Evolutionary conservation across 352 stramenopile species (phyloP), one percentile per base, ranked within the genome.

Genomic region (Phytophthora pini): DNA sequence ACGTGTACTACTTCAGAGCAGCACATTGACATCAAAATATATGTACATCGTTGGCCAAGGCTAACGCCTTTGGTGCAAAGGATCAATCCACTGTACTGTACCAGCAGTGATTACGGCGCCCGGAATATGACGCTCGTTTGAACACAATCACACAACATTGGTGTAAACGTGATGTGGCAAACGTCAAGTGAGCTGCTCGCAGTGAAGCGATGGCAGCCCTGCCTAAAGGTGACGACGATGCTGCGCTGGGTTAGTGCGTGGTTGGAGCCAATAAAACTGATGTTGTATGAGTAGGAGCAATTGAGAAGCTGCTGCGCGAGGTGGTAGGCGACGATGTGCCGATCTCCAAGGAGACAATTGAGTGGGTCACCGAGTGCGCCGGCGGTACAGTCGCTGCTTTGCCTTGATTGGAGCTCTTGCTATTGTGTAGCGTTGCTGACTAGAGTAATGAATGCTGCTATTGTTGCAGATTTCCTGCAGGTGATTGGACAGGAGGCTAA

Each of bases 321-420:
- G 84, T 78, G 40, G 60, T 88, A 15, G 76, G 77, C 9, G 71
- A 88, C 44, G 62, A 90, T 44, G 44, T 81, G n/a, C 26, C 59
- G 43, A 73, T 90, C 15, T 80, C 79, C 39, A 88, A 89, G 47
- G 80, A 90, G 74, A 84, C 81, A 29, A 51, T 89, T 29, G 84
- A 90, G 47, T 90, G 81, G 81, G 68, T 85, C 39, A 81, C 66
- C 46, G 81, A 92, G 55, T 85, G 80, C 55, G 74, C 81, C 20
- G 56, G 65, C 45, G 79, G 84, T 89, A 48, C 29, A 43, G 27
- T 26, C 2, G 24, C 24, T 26, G 24, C 24, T 26, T 17, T 41
- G 11, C 15, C 36, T 17, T 22, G 31, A 13, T 36, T 29, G 20
- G 12, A n/a, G 11, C 22, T 22, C 39, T 47, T n/a, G 12, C 26